Evolutionary conservation across 1,139 yeast species (phyloP), one percentile per base, ranked within the genome.

Genomic region (Suhomyces panamericanus): DNA sequence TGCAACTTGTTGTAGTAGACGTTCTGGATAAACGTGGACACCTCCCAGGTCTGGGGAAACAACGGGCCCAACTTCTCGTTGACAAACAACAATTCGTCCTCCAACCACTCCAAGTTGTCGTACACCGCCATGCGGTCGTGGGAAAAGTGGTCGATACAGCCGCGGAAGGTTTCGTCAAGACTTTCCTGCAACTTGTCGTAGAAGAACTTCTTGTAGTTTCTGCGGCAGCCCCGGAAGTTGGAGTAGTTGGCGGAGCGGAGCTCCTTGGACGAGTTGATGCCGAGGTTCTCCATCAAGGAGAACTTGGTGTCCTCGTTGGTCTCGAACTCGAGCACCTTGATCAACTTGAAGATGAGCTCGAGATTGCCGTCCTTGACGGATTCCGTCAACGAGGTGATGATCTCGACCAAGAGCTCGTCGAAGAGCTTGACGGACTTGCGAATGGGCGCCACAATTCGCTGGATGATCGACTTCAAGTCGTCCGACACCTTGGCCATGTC

Each of bases 21-120:
- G 14, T 75, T 72, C 53, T 84, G 84, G 44, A 84, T 79, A 48
- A 78, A 78, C 20, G 75, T 70, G 54, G 83, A 81, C 26, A 91
- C 73, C 39, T 81, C 75, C 98, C 98, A 93, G 46, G 77, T 71
- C 10, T 55, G 51, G 0, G 87, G 85, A 27, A 95, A 90, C 42
- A 84, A 73, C n/a, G 70, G 72, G 2, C 75, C 64, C 38, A 89
- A 67, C 17, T 80, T 81, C 32, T 78, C 77, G 44, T 80, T 77
- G 1, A 86, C 88, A 48, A 84, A 77, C 28, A 76, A 66, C 48
- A 93, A 67, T 57, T 93, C 98, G 50, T 85, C 85, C 60, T 86
- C 90, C 15, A 91, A 77, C 95, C 97, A 91, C 46, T 83, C 85
- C 42, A 91, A 68, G 50, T 86, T 83, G 34, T 85, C 85, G 50